These are phyloP conservation scores for Lactarius akahatsu DNA, from an alignment of 768 basidiomycete species.

Conservation along the genomic window DNA sequence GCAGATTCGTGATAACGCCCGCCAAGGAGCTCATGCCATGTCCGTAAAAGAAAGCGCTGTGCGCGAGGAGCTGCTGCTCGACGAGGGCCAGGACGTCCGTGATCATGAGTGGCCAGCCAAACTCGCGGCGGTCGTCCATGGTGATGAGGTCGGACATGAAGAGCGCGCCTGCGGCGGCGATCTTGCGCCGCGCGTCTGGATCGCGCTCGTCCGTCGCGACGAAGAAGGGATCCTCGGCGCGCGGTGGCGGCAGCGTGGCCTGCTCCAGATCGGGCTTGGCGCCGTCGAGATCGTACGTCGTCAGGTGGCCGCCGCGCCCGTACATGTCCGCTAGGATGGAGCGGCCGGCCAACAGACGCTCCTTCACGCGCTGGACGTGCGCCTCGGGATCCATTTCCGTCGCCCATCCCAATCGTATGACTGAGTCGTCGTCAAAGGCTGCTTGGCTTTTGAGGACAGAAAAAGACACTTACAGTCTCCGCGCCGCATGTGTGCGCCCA, in stretches of 20 bases:
- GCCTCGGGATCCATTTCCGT: slow-evolving; percentile 39
- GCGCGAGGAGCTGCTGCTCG: slow-evolving; percentile 42
- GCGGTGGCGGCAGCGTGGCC: slow-evolving; percentile 9
- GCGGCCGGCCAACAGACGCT: slow-evolving; percentile 33
- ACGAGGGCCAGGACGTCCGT: slow-evolving; percentile 45
- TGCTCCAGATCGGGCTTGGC: slow-evolving; percentile 18
- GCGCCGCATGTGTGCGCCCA: slow-evolving; percentile 46
- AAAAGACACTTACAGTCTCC: slow-evolving; percentile 40
- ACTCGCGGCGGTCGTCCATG: slow-evolving; percentile 39
- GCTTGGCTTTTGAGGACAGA: background rate
- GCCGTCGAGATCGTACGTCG: slow-evolving; percentile 21
- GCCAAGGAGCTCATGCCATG: slow-evolving; percentile 42
- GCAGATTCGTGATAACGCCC: slow-evolving; percentile 42
- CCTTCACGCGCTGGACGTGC: slow-evolving; percentile 40
- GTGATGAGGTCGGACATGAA: slow-evolving; percentile 45
- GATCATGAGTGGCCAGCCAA: slow-evolving; percentile 45
- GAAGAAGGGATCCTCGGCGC: slow-evolving; percentile 31
- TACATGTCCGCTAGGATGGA: slow-evolving; percentile 30
- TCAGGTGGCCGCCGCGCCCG: background rate
- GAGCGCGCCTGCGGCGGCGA: slow-evolving; percentile 40
- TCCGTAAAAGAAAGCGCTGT: slow-evolving; percentile 41
- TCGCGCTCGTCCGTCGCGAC: slow-evolving; percentile 47
- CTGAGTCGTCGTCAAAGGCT: slow-evolving; percentile 23
- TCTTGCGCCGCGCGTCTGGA: slow-evolving; percentile 35
- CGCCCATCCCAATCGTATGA: slow-evolving; percentile 38